Base-by-base conservation (phyloP, 257 asterid genomes). In the Cordia subcordata region DNA sequence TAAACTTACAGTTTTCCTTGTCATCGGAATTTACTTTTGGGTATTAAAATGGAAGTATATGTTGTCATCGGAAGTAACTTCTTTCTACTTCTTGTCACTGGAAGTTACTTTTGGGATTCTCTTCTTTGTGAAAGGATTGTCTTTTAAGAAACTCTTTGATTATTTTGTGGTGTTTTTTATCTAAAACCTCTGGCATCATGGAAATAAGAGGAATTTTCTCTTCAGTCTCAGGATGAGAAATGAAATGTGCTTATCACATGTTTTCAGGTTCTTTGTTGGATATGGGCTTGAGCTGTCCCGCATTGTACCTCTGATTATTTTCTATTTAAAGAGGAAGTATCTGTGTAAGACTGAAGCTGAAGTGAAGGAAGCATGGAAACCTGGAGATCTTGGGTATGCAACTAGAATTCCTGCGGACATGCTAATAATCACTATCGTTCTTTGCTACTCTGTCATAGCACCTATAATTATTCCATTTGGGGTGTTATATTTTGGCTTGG, bases 201-300 rank as follows among this genome's bases (percentile, higher is more conserved):
- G 4, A 27, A 1, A 3, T 27, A 27, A 27, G 35, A 27, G 35
- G 35, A 27, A 27, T 27, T 27, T 27, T 45, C n/a, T 16, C n/a
- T 13, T 63, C 18, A 14, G 23, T 66, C 22, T 22, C 5, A 5
- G 17, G n/a, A 17, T 52, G 53, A 58, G n/a, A 27, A 53, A 32
- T 59, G 17, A 57, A 57, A 23, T 32, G 55, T 49, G 39, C 5
- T 14, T 32, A 42, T 53, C 22, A 60, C 55, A 45, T 54, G 17
- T 70, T 60, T 81, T 60, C 83, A 92, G 99, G 90, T 88, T 86
- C 81, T 92, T 92, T 65, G 91, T 89, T 0, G 94, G 99, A 19
- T 92, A 92, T 47, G 99, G 99, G 68, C 96, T 92, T 33, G 95
- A 92, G 80, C 70, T 92, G 49, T 86, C 96, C 15, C 82, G 96